Conservation (phyloP, 1,139 yeast genomes). For the Yamadazyma atmosphaerica region DNA sequence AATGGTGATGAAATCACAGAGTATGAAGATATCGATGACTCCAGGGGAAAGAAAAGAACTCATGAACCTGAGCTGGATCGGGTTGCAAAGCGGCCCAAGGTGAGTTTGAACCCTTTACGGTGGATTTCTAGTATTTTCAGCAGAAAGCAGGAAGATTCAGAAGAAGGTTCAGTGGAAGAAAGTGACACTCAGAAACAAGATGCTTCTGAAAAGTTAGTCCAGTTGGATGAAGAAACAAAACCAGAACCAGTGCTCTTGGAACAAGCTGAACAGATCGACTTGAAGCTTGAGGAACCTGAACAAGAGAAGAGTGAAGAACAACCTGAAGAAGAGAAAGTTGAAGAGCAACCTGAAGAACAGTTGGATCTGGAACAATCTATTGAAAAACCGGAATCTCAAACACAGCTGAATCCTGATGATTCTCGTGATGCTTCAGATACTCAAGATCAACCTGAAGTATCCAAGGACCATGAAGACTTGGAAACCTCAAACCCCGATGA, state of each 20-base stretch:
- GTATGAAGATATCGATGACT: slow-evolving; percentile 3
- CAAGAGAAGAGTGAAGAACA: slow-evolving; percentile 3
- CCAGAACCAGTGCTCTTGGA: no score
- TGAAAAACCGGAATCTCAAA: background rate
- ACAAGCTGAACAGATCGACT: no score
- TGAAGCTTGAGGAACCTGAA: background rate
- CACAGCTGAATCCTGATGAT: background rate
- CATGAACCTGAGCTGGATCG: background rate
- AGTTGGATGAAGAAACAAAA: no score
- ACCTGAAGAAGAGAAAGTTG: slow-evolving; percentile 3
- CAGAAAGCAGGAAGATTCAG: no score
- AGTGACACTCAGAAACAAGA: background rate
- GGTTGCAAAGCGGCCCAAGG: slow-evolving; percentile 1
- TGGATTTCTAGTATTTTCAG: background rate
- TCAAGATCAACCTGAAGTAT: no score
- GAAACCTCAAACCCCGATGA: no score
- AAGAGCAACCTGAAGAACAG: background rate
- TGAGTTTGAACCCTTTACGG: background rate
- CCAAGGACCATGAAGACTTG: no score
- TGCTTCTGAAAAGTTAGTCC: background rate
- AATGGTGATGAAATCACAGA: slow-evolving; percentile 9
- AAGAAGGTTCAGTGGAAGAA: background rate
- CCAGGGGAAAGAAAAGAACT: background rate
- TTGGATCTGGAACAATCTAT: background rate
- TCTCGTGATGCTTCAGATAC: background rate